Base-by-base conservation (phyloP, 2,329 filamentous ascomycete species). In the Phoma herbarum region DNA sequence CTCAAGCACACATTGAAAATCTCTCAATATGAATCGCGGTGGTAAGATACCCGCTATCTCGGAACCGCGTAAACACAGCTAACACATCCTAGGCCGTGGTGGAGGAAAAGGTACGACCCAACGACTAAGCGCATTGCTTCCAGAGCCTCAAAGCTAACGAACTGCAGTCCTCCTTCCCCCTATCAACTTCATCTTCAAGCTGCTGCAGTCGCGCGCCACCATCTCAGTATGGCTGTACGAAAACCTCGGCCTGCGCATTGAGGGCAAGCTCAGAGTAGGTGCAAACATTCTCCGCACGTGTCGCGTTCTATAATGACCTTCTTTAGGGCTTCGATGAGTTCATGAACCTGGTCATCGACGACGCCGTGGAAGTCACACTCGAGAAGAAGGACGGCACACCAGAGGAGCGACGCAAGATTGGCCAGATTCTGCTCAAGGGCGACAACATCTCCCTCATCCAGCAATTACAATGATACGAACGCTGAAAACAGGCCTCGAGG, bases 211-310 rank as follows among this genome's bases (percentile, higher is more conserved):
- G 78, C 89, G 93, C 73, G 88, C 90, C 16, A 93, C 90, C 1
- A 92, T 98, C 37, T 92, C 91, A 70, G 91, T 99, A 74, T 99
- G 95, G 95, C 84, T 99, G 41, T 98, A 96, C 79, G 95, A 99
- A 82, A 95, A 99, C 84, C 83, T 98, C 52, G 88, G 89, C 14
- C 93, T 97, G 74, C 86, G 95, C 60, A 97, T 99, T 74, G 93
- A 98, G 81, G 95, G 95, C 62, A 97, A 94, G 82, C 97, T 99
- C 67, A 87, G 95, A 73, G 94, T 96, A 78, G 64, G 88, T 46
- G 33, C 50, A 51, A 16, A 37, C 12, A 3, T 4, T n/a, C 25
- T 33, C 26, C 45, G 29, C 23, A 43, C 26, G 58, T 39, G 7
- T 47, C 56, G 31, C 37, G 11, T 31, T 46, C 37, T 3, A 39